These are phyloP conservation scores for Trematosphaeria pertusa DNA, from an alignment of 2,329 filamentous ascomycete genomes.

Conservation along the genomic window DNA sequence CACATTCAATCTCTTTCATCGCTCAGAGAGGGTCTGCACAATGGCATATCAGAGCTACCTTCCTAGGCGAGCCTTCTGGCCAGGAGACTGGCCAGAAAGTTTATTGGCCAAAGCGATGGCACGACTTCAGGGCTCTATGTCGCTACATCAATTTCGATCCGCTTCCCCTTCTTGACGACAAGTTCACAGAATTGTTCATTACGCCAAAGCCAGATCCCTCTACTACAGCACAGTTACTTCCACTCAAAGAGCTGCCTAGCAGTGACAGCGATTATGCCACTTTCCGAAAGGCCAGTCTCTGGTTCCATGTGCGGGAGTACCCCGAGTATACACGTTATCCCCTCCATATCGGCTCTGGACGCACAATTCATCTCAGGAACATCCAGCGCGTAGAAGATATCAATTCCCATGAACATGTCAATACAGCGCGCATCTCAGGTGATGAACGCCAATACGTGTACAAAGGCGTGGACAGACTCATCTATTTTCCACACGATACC, in stretches of 20 bases:
- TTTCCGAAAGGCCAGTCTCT: not conserved
- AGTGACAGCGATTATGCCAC: not conserved
- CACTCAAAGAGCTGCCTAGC: not conserved
- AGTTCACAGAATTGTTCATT: conserved; percentile 1
- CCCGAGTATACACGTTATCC: not conserved
- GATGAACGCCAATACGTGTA: conserved; percentile 3
- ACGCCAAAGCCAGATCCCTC: not conserved
- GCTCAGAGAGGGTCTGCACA: not conserved
- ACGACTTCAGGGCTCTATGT: conserved; percentile 3
- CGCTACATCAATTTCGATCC: conserved; percentile 1
- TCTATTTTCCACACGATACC: conserved; percentile 4
- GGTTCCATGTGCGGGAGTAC: not conserved
- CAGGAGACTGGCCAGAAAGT: not conserved
- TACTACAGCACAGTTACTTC: not conserved
- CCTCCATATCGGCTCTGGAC: not conserved
- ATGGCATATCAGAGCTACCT: not conserved
- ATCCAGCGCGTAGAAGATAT: not conserved
- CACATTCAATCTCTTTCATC: not conserved
- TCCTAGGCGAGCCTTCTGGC: not conserved
- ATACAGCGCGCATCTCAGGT: not conserved
- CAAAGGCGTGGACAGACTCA: conserved; percentile 2
- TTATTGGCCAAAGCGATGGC: conserved; percentile 1
- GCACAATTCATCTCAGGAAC: not conserved
- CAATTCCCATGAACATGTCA: conserved; percentile 1
- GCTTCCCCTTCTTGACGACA: conserved; percentile 7